Evolutionary conservation across 2,329 filamentous ascomycete species (phyloP), one percentile per base, ranked within the genome.

Genomic region (Aspergillus sp.): DNA sequence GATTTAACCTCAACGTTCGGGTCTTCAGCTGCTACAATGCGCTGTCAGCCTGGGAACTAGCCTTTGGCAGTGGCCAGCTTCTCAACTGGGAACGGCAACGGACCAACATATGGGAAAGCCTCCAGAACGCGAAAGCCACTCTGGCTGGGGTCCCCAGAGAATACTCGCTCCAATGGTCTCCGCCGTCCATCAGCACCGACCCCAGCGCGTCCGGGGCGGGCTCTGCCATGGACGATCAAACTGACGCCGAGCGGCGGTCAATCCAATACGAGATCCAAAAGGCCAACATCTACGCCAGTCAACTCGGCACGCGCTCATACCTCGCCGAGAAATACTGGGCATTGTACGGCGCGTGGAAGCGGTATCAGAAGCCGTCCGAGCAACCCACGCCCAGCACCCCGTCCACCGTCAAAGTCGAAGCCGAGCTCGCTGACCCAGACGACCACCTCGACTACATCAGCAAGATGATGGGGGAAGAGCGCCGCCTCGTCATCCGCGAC

Each of bases 251-350:
- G 46, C 64, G 64, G 23, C 69, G 68, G 10, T 59, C 64, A 4
- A 74, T 91, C 4, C 89, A 94, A 66, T 91, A 87, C 59, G 91
- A 96, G 71, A 94, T 96, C 25, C 91, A 96, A 68, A 96, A 95
- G 68, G 89, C 90, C 5, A 96, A 96, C 68, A 89, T 96, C 36
- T 91, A 93, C 65, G 85, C 87, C 2, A 93, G 88, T 5, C 88
- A 91, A 63, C 77, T 96, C 9, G 86, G 87, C 2, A 95, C 90
- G 0, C 82, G 91, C 20, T 93, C 89, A 0, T 92, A 91, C 67
- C 85, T 93, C 52, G 89, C 95, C 0, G 90, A 96, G 68, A 87
- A 91, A 58, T 96, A 93, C 72, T 90, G 90, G 70, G 86, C 85
- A 61, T 78, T 94, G 1, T 84, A 86, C 34, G 88, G 91, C 49